Base-by-base conservation (phyloP, 208 protist species). In the Trypanosoma conorhini region DNA sequence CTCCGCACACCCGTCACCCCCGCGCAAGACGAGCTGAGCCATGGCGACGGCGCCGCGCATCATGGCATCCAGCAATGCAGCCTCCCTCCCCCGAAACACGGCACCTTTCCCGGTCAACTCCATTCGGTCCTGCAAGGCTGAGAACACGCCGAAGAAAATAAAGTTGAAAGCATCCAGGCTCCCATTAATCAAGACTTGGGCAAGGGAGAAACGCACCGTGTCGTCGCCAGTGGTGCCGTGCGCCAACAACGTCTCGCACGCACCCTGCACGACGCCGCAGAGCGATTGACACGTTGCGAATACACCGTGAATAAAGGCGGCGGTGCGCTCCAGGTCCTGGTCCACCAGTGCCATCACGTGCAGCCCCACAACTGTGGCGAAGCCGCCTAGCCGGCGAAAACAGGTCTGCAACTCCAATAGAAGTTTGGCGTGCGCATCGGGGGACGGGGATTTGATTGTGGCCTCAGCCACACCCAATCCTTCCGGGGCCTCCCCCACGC, bases 81-180 rank as follows among this genome's bases (percentile, higher is more conserved):
- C 38, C 19, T 64, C 60, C 40, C 21, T 31, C 31, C 51, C 22
- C 26, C n/a, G 26, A 7, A 44, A 10, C 48, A 22, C 22, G 13
- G 4, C 51, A 69, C n/a, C 4, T 22, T 9, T 33, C 35, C 21
- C 28, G 12, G 15, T 26, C 26, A 26, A 40, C 31, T 38, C 51
- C 57, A 46, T 28, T 51, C 10, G 24, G 19, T 46, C 28, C 35
- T 60, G 52, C 12, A 64, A 59, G 19, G 56, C 48, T 2, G 66
- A 35, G 22, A 68, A 73, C 15, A 70, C 62, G 0, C 63, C 66
- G 55, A 74, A 65, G 24, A 71, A 72, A 30, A 73, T 68, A 44
- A 79, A 61, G 42, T 66, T 22, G 31, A 79, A 65, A 3, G 56
- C 26, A 26, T 74, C 40, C 1, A 73, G 55, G 28, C 61, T 46